Evolutionary conservation across 768 basidiomycete genomes (phyloP), one percentile per base, ranked within the genome.

Genomic region (Leccinum incarnatum): DNA sequence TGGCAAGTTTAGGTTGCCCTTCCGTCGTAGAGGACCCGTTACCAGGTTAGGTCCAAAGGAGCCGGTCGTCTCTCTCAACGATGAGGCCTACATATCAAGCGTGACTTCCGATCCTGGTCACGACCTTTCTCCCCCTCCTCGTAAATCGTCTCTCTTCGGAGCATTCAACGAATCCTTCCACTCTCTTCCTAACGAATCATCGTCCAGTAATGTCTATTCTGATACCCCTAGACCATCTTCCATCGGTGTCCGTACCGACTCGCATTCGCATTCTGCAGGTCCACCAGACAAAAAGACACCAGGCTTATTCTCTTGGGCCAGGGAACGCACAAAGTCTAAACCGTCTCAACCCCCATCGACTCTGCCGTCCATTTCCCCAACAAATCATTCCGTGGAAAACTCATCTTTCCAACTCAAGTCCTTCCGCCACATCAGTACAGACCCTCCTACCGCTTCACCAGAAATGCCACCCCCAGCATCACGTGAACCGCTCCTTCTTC

Each of bases 371-470:
- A 65, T 73, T 2, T 58, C 72, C 5, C 58, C 69, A 14, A 51
- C 66, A 48, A 65, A 56, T 56, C 54, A 63, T n/a, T 46, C 70
- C 29, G 51, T 53, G 50, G 69, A 69, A 4, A 54, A 66, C 12
- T 21, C 47, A 0, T 63, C 87, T 0, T 91, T 91, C 74, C 89
- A 87, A 73, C 81, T 91, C 62, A 86, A 81, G 63, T 79, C 90
- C 2, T 91, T 91, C 73, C 80, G 88, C 30, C 89, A 91, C 65
- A 74, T 92, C 55, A 75, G 80, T 34, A 72, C 82, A 23, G 76
- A 78, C 29, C 77, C 79, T 19, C 76, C 80, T 34, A 59, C 71
- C 10, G 36, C 48, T 40, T 53, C 57, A 15, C 53, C 60, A 30
- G 68, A 66, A 56, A 65, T 56, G 25, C 30, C 65, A 6, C 59